A percentile compares a stretch with the other conserved stretches of the same genome.
phyloP scores from a whole-genome alignment of 176 grass and related monocot species.

The Musa beccarii region DNA sequence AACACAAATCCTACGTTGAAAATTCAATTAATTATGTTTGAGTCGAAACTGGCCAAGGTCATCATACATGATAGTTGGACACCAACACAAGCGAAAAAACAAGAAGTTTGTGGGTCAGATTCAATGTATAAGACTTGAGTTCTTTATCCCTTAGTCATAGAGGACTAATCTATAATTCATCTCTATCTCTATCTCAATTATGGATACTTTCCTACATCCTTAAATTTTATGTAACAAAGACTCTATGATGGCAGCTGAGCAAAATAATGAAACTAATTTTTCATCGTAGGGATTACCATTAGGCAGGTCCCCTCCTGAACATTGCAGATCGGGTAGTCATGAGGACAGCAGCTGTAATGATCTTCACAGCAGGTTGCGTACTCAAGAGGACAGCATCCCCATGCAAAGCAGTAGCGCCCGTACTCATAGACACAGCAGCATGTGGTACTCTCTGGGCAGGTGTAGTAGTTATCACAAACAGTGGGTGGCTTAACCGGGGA shows the following conservation, averaged over 20 bases:
- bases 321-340: slow-evolving; percentile 36
- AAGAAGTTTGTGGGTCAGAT: no score
- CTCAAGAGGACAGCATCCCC: slow-evolving; percentile 34
- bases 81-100: no score
- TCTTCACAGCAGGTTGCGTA: slow-evolving; percentile 31
- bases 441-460: slow-evolving; percentile 28
- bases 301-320: slow-evolving; percentile 26
- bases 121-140: no score
- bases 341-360: slow-evolving; percentile 34
- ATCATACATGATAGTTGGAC: no score
- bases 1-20: no score
- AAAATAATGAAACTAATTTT: neutral
- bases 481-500: slow-evolving; percentile 21
- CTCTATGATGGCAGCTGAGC: no score
- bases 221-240: neutral
- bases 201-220: no score
- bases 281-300: slow-evolving; percentile 15
- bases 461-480: slow-evolving; percentile 19
- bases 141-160: no score
- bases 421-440: slow-evolving; percentile 35
- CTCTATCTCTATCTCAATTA: no score
- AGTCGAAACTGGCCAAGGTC: no score
- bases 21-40: no score
- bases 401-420: slow-evolving; percentile 13
- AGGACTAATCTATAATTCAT: no score